Conservation (phyloP, 345 rosid species). For the Trapa incisa region DNA sequence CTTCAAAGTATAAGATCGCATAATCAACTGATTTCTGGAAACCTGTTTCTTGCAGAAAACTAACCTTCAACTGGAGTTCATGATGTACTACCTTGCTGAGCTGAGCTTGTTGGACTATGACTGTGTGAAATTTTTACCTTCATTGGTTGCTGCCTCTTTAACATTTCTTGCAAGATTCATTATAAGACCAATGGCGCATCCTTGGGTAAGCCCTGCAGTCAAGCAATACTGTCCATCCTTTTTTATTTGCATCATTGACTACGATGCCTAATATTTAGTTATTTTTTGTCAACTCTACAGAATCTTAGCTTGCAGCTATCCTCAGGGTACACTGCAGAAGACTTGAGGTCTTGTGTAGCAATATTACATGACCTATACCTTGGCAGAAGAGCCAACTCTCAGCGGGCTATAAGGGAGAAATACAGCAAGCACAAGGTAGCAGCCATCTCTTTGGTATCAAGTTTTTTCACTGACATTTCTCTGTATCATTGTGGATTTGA, state of each 20-base stretch:
- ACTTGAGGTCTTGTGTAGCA: constrained; percentile 41
- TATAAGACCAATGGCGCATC: constrained; percentile 37
- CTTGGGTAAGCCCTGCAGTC: constrained; percentile 43
- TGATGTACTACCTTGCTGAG: constrained; percentile 68
- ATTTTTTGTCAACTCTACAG: constrained; percentile 22
- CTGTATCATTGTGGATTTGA: neutral
- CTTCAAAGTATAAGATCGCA: neutral
- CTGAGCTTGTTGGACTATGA: constrained; percentile 59
- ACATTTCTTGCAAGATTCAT: constrained; percentile 58
- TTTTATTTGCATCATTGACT: neutral
- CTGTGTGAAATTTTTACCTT: constrained; percentile 56
- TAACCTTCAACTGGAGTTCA: constrained; percentile 54
- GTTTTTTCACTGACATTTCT: neutral
- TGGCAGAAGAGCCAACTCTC: constrained; percentile 42
- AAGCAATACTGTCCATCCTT: neutral
- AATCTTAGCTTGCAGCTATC: constrained; percentile 28
- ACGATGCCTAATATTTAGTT: neutral
- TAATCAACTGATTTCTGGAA: neutral
- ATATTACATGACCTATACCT: constrained; percentile 44
- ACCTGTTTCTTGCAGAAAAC: constrained; percentile 20
- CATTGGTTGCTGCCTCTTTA: constrained; percentile 60
- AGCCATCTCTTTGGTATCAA: neutral
- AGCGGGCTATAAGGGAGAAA: constrained; percentile 57
- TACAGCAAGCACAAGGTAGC: constrained; percentile 52
- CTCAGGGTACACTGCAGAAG: constrained; percentile 38